phyloP scores from a whole-genome alignment of 139 green algal species.

The Yamagishiella unicocca region DNA sequence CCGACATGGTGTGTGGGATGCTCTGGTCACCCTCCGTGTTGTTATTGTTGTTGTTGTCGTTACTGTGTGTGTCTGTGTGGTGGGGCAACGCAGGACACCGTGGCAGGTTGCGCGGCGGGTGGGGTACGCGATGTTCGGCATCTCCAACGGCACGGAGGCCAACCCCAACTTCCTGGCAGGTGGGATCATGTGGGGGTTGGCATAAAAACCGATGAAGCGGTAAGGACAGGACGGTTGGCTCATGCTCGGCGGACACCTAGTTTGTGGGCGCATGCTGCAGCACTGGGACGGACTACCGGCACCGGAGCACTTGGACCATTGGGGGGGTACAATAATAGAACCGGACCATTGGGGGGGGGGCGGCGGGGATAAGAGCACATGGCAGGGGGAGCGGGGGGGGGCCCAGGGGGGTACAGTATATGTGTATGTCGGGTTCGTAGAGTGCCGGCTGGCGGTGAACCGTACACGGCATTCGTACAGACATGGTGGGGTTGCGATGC shows the following conservation, averaged over 20 bases:
- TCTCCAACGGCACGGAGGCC: slow-evolving; percentile 79
- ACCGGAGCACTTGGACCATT: no score
- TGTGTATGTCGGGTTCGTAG: background rate
- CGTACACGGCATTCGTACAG: background rate
- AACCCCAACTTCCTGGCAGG: slow-evolving; percentile 74
- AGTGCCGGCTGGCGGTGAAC: no score
- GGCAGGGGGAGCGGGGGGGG: background rate
- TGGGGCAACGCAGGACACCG: slow-evolving; percentile 58
- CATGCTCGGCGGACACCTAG: no score
- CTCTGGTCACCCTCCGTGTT: no score
- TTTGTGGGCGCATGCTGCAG: no score
- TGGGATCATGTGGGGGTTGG: slow-evolving; percentile 13
- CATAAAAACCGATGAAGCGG: no score
- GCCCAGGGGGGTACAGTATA: background rate
- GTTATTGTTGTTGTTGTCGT: no score
- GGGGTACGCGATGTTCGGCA: slow-evolving; percentile 80
- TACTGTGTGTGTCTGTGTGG: no score
- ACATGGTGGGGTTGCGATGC: background rate
- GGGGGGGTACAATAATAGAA: no score
- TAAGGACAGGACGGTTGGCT: no score
- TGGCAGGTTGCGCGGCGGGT: slow-evolving; percentile 65
- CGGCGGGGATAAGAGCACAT: background rate
- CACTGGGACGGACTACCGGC: no score
- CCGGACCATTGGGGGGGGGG: background rate
- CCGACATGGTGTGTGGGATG: no score